These are phyloP conservation scores for Chlamydomonas asymmetrica DNA, from an alignment of 139 green algal genomes.

Conservation along the genomic window DNA sequence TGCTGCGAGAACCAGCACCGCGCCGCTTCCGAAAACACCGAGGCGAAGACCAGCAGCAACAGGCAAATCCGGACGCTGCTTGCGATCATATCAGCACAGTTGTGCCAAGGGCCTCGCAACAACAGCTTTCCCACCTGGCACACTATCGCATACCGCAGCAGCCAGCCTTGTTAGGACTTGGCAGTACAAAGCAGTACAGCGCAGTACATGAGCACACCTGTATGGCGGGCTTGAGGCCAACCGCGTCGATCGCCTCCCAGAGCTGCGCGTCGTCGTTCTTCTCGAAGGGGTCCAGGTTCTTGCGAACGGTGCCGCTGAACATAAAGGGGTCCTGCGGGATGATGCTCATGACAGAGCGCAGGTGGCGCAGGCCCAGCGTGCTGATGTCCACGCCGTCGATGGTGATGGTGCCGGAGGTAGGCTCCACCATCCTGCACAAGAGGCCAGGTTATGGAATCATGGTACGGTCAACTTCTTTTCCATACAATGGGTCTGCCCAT, in stretches of 20 bases:
- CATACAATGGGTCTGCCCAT: not conserved
- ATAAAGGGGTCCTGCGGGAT: slow-evolving; percentile 92
- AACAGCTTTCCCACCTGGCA: too few species aligned
- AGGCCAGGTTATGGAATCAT: too few species aligned
- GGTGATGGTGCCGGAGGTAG: slow-evolving; percentile 59
- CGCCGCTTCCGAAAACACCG: too few species aligned
- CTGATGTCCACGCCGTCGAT: slow-evolving; percentile 87
- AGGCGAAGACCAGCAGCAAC: too few species aligned
- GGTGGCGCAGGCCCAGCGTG: slow-evolving; percentile 71
- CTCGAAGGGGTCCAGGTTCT: slow-evolving; percentile 92
- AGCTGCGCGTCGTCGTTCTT: slow-evolving; percentile 71
- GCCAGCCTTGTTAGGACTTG: not conserved
- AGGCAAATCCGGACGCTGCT: too few species aligned
- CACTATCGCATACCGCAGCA: too few species aligned
- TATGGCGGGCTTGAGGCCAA: slow-evolving; percentile 65
- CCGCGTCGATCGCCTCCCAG: slow-evolving; percentile 76
- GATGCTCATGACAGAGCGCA: slow-evolving; percentile 74
- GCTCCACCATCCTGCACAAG: slow-evolving; percentile 79
- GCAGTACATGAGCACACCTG: not conserved
- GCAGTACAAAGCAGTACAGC: not conserved
- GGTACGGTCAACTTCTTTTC: too few species aligned
- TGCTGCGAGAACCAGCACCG: too few species aligned
- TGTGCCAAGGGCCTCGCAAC: too few species aligned
- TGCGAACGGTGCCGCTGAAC: slow-evolving; percentile 85
- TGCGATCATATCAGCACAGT: too few species aligned